A percentile compares a stretch with the other conserved stretches of the same genome.
Conservation (phyloP, 2,329 filamentous ascomycete genomes). For the Cryphonectria parasitica region DNA sequence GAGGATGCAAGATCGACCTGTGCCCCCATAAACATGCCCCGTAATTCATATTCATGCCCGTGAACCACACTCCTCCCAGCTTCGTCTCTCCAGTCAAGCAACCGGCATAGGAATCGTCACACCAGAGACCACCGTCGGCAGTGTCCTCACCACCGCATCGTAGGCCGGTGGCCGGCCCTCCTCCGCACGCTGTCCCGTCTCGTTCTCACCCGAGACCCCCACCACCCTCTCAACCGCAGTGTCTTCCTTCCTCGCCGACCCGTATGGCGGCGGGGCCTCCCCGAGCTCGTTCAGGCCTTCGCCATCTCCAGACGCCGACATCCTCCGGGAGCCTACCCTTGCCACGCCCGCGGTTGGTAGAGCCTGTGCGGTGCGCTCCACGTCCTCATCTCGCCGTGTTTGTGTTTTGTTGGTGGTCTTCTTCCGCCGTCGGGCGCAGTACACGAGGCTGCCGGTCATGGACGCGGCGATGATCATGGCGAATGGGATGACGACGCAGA, state of each 20-base stretch:
- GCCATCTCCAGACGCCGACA: slow-evolving; percentile 11
- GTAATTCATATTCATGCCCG: too few species aligned
- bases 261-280: slow-evolving; percentile 36
- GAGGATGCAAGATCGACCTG: not conserved
- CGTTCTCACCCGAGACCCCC: not conserved
- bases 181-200: not conserved
- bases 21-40: not conserved
- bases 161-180: slow-evolving; percentile 15
- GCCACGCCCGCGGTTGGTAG: not conserved
- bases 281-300: slow-evolving; percentile 36
- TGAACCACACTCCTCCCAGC: not conserved
- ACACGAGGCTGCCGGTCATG: not conserved
- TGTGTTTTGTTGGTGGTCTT: not conserved
- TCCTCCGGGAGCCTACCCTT: not conserved
- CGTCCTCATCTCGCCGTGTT: not conserved
- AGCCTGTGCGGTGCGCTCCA: not conserved
- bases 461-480: slow-evolving; percentile 14
- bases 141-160: slow-evolving; percentile 5
- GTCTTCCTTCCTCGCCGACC: slow-evolving; percentile 9
- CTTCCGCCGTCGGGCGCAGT: slow-evolving; percentile 4
- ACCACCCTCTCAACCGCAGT: not conserved
- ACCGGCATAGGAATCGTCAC: not conserved
- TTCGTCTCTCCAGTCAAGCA: not conserved
- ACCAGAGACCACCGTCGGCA: slow-evolving; percentile 2
- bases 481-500: slow-evolving; percentile 28